These are phyloP conservation scores for Fusarium musae DNA, from an alignment of 2,329 filamentous ascomycete species.

Conservation along the genomic window DNA sequence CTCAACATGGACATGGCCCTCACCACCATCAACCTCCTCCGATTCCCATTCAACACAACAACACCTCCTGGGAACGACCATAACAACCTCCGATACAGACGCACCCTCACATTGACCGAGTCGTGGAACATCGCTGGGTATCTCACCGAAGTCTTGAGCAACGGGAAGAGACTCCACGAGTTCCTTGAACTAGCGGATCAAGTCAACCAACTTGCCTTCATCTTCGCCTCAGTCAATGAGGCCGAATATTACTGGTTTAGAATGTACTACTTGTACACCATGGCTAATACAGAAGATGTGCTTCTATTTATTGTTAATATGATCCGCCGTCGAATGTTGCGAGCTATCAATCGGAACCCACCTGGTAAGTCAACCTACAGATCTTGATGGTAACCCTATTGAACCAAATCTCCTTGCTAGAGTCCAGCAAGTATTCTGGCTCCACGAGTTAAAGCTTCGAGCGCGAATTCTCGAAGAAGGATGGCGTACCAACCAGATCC, in stretches of 20 bases:
- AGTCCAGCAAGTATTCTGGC: background rate
- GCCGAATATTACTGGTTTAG: too few relatives aligned
- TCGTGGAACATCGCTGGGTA: background rate
- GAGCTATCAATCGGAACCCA: background rate
- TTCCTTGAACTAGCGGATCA: slow-evolving; percentile 16
- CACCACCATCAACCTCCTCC: background rate
- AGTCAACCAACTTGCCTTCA: background rate
- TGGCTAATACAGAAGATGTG: background rate
- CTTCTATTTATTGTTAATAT: background rate
- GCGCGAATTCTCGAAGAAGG: fast-evolving
- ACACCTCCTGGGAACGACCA: background rate
- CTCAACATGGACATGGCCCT: background rate
- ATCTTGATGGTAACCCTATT: background rate
- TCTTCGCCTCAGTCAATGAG: background rate
- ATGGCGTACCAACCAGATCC: background rate
- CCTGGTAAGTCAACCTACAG: background rate
- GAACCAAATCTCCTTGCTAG: background rate
- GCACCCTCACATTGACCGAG: background rate
- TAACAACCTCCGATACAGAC: background rate
- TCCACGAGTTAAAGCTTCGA: background rate
- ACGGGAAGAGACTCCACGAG: background rate
- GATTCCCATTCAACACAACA: background rate
- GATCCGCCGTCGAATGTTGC: background rate
- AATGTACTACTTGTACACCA: too few relatives aligned
- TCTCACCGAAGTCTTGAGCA: background rate